Evolutionary conservation across 2,329 filamentous ascomycete genomes (phyloP), one percentile per base, ranked within the genome.

Genomic region (Aspergillus quadricinctus): DNA sequence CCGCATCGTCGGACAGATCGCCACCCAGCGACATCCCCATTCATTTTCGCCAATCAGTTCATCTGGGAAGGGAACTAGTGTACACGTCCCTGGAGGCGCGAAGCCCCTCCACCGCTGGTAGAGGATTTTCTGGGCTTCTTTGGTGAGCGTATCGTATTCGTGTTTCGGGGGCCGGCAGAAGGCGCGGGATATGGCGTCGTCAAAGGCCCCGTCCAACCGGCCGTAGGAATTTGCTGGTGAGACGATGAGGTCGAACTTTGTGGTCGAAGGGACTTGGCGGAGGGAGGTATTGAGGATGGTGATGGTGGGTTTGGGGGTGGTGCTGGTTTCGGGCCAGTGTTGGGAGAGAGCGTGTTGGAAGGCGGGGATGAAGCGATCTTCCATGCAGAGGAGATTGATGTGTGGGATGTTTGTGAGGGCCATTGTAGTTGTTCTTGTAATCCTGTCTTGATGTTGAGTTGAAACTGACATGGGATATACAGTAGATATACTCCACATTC

Each of bases 181-280:
- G 10, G 74, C 73, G 31, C 74, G 72, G 0, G 80, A 82, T 54
- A 83, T 79, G 25, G 81, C 81, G 59, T 81, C 77, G 66, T 83
- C 80, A 59, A 83, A 84, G 49, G 75, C 79, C 28, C 82, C 81
- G 59, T 83, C 81, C 0, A 84, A 74, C 1, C 75, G 74, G 28
- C 75, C 81, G 63, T 82, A 83, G 1, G 79, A 82, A 61, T 83
- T 83, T 45, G 81, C 80, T 0, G 81, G 81, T 1, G 81, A 83
- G 23, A 83, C 79, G 45, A 83, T 69, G 11, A 78, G 69, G 62
- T 82, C 77, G 62, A 81, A 81, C 29, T 68, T 68, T 8, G 73
- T 64, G 0, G 57, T 51, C 0, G 62, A 10, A 0, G 76, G 68
- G 2, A 83, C 63, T 2, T 67, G 62, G 9, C 71, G 66, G 4